Percentiles rank a stretch among this genome's conserved stretches.
Conservation (phyloP, 2,329 filamentous ascomycete genomes). For the Trichophyton benhamiae region DNA sequence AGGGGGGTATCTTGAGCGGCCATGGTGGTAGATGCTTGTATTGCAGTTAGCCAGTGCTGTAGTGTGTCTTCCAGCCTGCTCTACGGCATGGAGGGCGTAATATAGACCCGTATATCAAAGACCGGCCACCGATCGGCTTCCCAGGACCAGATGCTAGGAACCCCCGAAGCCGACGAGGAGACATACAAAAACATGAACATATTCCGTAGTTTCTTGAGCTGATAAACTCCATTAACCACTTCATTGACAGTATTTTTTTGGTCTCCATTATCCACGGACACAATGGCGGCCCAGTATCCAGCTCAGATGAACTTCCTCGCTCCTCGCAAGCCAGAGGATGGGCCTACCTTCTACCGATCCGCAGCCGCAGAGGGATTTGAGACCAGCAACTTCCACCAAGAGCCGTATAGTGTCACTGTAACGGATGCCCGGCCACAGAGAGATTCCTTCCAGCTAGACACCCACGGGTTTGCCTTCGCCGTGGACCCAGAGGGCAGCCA, state of each 20-base stretch:
- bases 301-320: background rate
- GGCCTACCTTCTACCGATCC: background rate
- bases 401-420: background rate
- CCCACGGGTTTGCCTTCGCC: constrained; percentile 6
- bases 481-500: constrained; percentile 33
- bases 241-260: background rate
- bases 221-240: background rate
- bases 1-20: background rate
- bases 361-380: background rate
- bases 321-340: background rate
- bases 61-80: background rate
- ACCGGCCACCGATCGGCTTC: background rate
- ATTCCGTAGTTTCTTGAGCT: background rate
- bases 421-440: background rate
- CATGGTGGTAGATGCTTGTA: background rate
- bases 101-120: background rate
- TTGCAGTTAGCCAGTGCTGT: background rate
- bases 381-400: background rate
- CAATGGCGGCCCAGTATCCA: background rate
- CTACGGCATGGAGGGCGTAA: background rate
- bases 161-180: background rate
- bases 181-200: background rate
- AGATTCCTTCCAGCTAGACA: background rate
- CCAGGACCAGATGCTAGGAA: background rate
- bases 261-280: background rate